phyloP scores from a whole-genome alignment of 192 early-diverging fungal genomes.

The Umbelopsis isabellina region DNA sequence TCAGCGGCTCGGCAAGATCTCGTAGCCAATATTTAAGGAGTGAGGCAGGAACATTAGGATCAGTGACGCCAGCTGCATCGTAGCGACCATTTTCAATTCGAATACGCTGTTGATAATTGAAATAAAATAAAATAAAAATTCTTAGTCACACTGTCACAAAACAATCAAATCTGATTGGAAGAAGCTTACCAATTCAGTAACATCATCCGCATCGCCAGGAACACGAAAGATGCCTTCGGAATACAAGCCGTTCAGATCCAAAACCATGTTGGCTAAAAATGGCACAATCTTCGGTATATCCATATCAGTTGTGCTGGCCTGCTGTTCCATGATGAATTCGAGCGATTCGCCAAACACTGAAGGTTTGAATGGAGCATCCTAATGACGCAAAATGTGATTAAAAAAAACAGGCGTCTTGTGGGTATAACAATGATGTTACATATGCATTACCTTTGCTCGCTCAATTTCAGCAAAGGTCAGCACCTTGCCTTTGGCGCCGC shows the following conservation, averaged over 20 bases:
- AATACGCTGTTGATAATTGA: slow-evolving; percentile 54
- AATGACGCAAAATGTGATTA: background rate
- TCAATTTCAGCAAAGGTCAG: slow-evolving; percentile 71
- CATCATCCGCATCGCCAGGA: slow-evolving; percentile 87
- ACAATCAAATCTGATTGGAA: background rate
- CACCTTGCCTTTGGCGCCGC: slow-evolving; percentile 81
- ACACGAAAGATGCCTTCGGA: slow-evolving; percentile 97
- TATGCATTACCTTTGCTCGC: slow-evolving; percentile 49
- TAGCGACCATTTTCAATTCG: slow-evolving; percentile 85
- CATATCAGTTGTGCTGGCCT: slow-evolving; percentile 49
- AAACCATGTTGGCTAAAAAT: slow-evolving; percentile 75
- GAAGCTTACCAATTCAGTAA: slow-evolving; percentile 68
- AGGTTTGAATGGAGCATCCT: slow-evolving; percentile 81
- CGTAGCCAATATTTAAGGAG: slow-evolving; percentile 93
- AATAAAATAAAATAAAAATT: slow-evolving; percentile 21
- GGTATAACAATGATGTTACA: too few relatives aligned
- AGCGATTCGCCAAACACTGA: slow-evolving; percentile 91
- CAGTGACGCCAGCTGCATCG: slow-evolving; percentile 65
- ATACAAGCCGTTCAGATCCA: slow-evolving; percentile 72
- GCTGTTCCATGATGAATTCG: slow-evolving; percentile 82
- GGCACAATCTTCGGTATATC: slow-evolving; percentile 81
- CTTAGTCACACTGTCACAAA: background rate
- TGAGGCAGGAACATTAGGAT: slow-evolving; percentile 92
- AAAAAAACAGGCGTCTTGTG: background rate
- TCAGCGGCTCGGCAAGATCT: slow-evolving; percentile 90